A percentile compares a stretch with the other conserved stretches of the same genome.
Evolutionary conservation across 2,329 filamentous ascomycete species (phyloP).

Genomic region (Fusarium hainanense): DNA sequence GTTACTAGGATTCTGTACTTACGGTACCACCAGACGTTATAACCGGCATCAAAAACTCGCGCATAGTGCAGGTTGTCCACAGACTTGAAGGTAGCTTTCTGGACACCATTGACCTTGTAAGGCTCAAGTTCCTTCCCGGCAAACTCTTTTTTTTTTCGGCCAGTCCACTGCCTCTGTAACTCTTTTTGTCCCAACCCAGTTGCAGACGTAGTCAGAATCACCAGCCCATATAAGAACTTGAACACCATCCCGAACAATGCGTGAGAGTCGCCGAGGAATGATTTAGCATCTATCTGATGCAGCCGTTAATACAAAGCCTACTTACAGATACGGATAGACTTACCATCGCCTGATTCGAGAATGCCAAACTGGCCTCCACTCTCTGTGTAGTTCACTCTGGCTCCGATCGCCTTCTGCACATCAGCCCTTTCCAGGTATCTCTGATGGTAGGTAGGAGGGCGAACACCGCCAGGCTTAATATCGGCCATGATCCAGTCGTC

Average conservation of each 20-base stretch:
- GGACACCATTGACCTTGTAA: neutral
- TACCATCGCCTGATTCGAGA: neutral
- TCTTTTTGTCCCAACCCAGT: neutral
- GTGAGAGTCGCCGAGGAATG: neutral
- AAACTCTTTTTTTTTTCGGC: neutral
- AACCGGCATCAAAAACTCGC: neutral
- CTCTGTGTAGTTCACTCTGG: neutral
- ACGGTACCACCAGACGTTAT: neutral
- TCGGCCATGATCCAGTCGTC: neutral
- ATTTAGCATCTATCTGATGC: neutral
- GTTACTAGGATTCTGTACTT: rapidly evolving
- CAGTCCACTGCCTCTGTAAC: neutral
- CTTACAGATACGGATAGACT: neutral
- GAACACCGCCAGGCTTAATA: neutral
- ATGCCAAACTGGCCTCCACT: neutral
- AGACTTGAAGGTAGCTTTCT: neutral
- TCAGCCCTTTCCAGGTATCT: neutral
- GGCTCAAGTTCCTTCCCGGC: rapidly evolving
- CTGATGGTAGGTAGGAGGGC: neutral
- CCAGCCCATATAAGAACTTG: neutral
- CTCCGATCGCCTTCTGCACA: neutral
- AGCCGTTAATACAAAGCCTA: rapidly evolving
- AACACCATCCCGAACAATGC: neutral
- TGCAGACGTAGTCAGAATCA: neutral
- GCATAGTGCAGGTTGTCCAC: neutral